Conservation (phyloP, 192 early-diverging fungal genomes). For the Umbelopsis sp. region DNA sequence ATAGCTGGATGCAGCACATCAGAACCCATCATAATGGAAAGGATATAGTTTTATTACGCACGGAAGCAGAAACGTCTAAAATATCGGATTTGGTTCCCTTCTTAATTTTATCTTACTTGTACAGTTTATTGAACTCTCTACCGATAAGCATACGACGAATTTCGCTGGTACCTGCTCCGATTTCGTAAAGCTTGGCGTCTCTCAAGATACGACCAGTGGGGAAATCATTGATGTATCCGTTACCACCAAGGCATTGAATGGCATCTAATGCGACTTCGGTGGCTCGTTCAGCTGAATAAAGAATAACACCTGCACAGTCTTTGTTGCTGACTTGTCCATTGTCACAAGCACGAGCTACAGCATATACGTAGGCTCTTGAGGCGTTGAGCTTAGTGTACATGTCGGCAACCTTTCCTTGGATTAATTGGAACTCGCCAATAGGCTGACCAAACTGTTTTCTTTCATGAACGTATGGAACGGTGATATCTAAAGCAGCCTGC, state of each 20-base stretch:
- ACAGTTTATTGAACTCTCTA: conserved; percentile 74
- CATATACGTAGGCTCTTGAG: conserved; percentile 87
- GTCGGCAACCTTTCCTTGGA: conserved; percentile 96
- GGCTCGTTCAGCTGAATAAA: conserved; percentile 92
- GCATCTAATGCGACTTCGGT: conserved; percentile 92
- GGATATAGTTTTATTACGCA: too few species aligned
- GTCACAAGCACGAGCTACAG: conserved; percentile 88
- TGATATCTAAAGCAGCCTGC: conserved; percentile 84
- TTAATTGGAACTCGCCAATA: conserved; percentile 87
- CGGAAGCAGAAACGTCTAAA: too few species aligned
- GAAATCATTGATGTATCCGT: conserved; percentile 94
- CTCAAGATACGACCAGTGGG: conserved; percentile 85
- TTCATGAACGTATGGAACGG: conserved; percentile 83
- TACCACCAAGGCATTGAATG: conserved; percentile 93
- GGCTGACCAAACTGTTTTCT: conserved; percentile 85
- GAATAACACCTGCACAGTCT: conserved; percentile 93
- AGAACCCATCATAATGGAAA: too few species aligned
- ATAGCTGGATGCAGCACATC: too few species aligned
- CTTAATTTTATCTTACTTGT: conserved; percentile 24
- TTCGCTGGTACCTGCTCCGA: conserved; percentile 95
- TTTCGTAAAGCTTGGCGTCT: conserved; percentile 96
- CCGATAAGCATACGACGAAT: conserved; percentile 93
- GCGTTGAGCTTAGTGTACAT: conserved; percentile 97
- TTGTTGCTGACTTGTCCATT: conserved; percentile 76
- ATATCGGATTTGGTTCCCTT: neutral